Evolutionary conservation across 2,329 filamentous ascomycete genomes (phyloP).

Genomic region (Colletotrichum eleusines): DNA sequence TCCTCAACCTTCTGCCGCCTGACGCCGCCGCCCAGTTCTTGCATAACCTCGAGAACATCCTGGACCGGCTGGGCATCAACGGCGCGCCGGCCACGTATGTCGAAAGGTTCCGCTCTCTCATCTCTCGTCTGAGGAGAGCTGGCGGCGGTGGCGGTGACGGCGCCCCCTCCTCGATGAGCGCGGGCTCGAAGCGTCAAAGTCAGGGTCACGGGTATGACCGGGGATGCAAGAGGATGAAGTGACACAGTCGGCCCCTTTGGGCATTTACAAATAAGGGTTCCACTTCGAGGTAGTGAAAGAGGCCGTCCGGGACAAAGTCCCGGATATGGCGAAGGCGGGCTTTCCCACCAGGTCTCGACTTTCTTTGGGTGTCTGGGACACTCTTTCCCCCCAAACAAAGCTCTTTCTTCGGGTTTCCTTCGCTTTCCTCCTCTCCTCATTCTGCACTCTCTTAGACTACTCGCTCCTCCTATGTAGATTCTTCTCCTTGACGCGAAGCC

Average conservation of each 20-base stretch:
- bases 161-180: conserved; percentile 32
- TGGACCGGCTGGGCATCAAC: conserved; percentile 50
- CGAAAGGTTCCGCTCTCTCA: conserved; percentile 50
- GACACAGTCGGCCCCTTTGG: conserved; percentile 20
- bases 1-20: conserved; percentile 56
- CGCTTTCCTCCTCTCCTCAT: neutral
- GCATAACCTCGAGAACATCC: conserved; percentile 51
- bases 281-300: neutral
- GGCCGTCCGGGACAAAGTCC: neutral
- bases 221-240: conserved; percentile 52
- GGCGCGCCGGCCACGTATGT: conserved; percentile 53
- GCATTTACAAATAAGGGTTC: neutral
- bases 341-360: neutral
- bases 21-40: conserved; percentile 59
- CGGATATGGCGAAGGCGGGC: neutral
- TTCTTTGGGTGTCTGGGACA: conserved; percentile 16
- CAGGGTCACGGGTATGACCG: conserved; percentile 46
- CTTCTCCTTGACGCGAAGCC: neutral
- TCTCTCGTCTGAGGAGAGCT: conserved; percentile 47
- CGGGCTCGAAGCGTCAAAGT: conserved; percentile 50
- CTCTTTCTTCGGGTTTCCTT: conserved; percentile 3
- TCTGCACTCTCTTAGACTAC: neutral
- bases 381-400: neutral
- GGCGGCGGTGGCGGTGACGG: conserved; percentile 44
- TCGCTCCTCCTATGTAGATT: neutral